Percentiles rank a stretch among this genome's conserved stretches.
Evolutionary conservation across 2,329 filamentous ascomycete genomes (phyloP).

Genomic region (Alternaria metachromatica): DNA sequence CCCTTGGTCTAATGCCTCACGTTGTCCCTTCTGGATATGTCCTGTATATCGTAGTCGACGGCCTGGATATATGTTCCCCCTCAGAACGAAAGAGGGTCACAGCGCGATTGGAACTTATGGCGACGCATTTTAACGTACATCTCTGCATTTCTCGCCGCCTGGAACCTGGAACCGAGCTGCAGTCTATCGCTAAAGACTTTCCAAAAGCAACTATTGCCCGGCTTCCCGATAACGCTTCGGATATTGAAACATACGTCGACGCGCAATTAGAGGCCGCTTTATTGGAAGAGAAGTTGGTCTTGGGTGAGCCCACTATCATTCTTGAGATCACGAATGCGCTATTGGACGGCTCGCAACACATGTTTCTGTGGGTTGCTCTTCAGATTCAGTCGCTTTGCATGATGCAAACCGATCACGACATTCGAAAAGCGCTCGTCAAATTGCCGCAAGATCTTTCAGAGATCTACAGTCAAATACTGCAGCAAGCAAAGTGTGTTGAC

Average conservation of each 20-base stretch:
- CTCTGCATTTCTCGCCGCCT: not conserved
- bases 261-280: not conserved
- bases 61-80: not conserved
- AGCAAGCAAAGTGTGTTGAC: not conserved
- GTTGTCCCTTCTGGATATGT: not conserved
- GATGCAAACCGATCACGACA: conserved; percentile 46
- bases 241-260: not conserved
- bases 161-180: not conserved
- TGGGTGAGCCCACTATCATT: not conserved
- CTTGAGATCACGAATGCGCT: not conserved
- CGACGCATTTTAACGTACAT: not conserved
- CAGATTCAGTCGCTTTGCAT: conserved; percentile 35
- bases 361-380: conserved; percentile 31
- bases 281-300: not conserved
- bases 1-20: not conserved
- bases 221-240: not conserved
- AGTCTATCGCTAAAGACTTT: not conserved
- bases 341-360: conserved; percentile 13
- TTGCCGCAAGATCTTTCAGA: conserved; percentile 24
- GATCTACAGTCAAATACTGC: not conserved
- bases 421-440: conserved; percentile 33
- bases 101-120: not conserved
- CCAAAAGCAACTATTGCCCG: not conserved
- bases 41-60: not conserved
- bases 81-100: not conserved